phyloP scores from a whole-genome alignment of 345 rosid genomes.

The Eutrema japonicum region DNA sequence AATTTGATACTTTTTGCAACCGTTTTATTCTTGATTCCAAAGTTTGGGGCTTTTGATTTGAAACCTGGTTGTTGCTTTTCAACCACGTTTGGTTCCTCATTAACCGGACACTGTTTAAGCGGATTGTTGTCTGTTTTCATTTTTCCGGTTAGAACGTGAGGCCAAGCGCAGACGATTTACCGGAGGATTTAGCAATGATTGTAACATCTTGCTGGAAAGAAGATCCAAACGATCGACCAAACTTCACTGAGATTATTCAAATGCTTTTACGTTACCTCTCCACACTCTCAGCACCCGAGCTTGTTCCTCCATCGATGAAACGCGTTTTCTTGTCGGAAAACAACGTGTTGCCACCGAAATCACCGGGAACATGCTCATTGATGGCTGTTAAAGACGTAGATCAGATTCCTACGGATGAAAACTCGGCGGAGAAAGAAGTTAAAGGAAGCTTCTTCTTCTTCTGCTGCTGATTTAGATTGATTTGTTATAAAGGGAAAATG shows the following conservation, averaged over 20 bases:
- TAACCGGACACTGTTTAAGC: background rate
- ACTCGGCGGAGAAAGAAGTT: constrained; percentile 43
- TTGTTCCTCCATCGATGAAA: constrained; percentile 53
- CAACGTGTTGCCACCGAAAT: constrained; percentile 73
- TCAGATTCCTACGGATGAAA: constrained; percentile 26
- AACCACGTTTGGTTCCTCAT: background rate
- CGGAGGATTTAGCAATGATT: constrained; percentile 72
- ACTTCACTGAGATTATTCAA: constrained; percentile 80
- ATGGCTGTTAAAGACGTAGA: constrained; percentile 64
- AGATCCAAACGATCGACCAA: constrained; percentile 84
- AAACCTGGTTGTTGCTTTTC: background rate
- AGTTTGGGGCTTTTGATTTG: background rate
- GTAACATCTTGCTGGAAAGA: constrained; percentile 96
- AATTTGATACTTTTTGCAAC: constrained; percentile 44
- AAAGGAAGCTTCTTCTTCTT: constrained; percentile 84
- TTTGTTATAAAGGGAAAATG: background rate
- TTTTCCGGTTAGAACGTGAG: constrained; percentile 63
- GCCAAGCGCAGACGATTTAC: constrained; percentile 82
- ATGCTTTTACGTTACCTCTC: constrained; percentile 76
- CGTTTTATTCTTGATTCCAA: background rate
- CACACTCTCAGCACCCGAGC: constrained; percentile 57
- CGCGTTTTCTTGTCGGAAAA: constrained; percentile 58
- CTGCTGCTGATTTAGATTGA: constrained; percentile 29
- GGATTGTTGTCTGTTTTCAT: background rate
- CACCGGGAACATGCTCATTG: constrained; percentile 85